Conservation (phyloP, 164 flowering plant genomes). For the Houttuynia cordata region DNA sequence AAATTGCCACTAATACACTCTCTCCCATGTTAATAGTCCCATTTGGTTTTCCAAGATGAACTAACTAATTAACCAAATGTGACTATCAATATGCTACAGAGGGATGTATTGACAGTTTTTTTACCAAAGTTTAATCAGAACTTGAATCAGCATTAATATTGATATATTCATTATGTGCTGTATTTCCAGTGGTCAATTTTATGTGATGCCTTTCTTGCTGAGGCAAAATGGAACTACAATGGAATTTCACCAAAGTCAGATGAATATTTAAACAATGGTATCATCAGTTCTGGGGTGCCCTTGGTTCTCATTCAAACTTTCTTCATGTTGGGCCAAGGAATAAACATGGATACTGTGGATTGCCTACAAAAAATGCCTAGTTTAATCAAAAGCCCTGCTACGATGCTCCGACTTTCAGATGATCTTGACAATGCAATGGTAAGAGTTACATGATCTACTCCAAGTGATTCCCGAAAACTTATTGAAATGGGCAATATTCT, state of each 20-base stretch:
- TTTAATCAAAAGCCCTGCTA: constrained; percentile 6
- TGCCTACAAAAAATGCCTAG: constrained; percentile 1
- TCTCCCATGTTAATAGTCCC: too few relatives aligned
- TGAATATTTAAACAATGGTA: constrained; percentile 20
- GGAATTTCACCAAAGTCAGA: constrained; percentile 18
- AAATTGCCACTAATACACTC: not conserved
- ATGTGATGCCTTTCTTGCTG: constrained; percentile 17
- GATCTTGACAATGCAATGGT: constrained; percentile 18
- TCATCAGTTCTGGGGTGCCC: constrained; percentile 16
- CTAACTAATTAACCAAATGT: too few relatives aligned
- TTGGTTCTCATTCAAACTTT: constrained; percentile 12
- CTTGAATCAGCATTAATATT: not conserved
- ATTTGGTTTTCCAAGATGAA: too few relatives aligned
- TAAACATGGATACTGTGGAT: constrained; percentile 1
- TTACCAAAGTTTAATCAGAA: too few relatives aligned
- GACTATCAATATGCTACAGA: too few relatives aligned
- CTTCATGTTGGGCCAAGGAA: constrained; percentile 19
- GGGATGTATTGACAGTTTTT: too few relatives aligned
- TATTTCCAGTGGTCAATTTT: constrained; percentile 4
- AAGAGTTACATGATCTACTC: not conserved
- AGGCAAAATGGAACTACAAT: constrained; percentile 20
- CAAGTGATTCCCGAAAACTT: not conserved
- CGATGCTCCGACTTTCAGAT: constrained; percentile 26
- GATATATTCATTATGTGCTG: not conserved
- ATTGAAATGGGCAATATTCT: not conserved